Evolutionary conservation across 352 stramenopile species (phyloP), one percentile per base, ranked within the genome.

Genomic region (Phytophthora fragariae): DNA sequence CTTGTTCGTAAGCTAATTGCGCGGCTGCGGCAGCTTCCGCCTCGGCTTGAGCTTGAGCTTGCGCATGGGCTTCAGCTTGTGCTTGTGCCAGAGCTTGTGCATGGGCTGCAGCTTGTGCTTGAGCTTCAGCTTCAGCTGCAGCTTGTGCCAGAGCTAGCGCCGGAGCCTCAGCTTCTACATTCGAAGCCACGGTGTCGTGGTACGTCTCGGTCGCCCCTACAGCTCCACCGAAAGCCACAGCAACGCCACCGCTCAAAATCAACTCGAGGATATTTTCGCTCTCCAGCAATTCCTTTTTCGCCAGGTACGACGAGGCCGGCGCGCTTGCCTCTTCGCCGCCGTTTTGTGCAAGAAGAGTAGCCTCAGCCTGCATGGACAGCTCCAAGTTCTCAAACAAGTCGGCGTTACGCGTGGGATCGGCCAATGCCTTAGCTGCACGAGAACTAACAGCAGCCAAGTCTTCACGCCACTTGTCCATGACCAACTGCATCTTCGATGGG

Each of bases 361-460:
- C 74, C 78, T 99, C 98, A 2, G 98, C 97, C 81, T 99, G 86
- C 47, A 99, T 75, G 9, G 97, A 98, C 64, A 97, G 82, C 44
- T 98, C 85, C 24, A 99, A 79, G 79, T 99, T 98, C 63, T 98
- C 90, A 75, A 99, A 99, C 52, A 99, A 72, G 11, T 98, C 96
- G 1, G 89, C 81, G 75, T 99, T 97, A 33, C 90, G 84, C 4
- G 75, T 75, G 5, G 98, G 98, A 65, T 98, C 90, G 5, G 97
- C 97, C 17, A 99, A 79, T 44, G 97, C 95, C 66, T 99, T 97
- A 5, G 98, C 97, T 19, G 98, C 98, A 56, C 96, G 93, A 19
- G 89, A 83, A 72, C 90, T 95, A n/a, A 96, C 79, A 15, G 76
- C 70, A 3, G 84, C 79, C 17, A 99, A 83, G 73, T 99, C 96